Conservation (phyloP, 2,329 filamentous ascomycete species). For the Atkinsonella hypoxylon region DNA sequence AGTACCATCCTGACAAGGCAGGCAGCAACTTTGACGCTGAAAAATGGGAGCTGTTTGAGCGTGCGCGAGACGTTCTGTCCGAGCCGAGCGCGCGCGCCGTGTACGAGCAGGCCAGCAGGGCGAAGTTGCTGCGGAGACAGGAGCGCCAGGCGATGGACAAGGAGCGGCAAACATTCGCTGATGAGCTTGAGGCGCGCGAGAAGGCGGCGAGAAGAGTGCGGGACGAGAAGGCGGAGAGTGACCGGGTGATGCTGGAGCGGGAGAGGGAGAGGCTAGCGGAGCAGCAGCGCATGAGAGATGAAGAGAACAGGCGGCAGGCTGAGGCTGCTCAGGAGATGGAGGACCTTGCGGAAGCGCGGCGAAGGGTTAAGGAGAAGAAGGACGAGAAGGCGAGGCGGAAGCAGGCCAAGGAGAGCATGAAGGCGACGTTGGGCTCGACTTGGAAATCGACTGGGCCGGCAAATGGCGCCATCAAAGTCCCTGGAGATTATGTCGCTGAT, state of each 20-base stretch:
- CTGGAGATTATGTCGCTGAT: conserved; percentile 22
- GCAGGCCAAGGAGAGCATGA: conserved; percentile 24
- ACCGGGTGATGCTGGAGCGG: conserved; percentile 23
- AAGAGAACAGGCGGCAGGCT: conserved; percentile 23
- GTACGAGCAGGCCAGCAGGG: conserved; percentile 68
- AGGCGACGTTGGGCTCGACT: conserved; percentile 11
- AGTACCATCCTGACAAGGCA: conserved; percentile 89
- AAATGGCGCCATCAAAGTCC: conserved; percentile 24
- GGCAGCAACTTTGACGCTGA: conserved; percentile 61
- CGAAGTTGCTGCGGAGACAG: conserved; percentile 54
- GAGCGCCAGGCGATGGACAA: conserved; percentile 64
- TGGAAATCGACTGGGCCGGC: conserved; percentile 15
- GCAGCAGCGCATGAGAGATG: conserved; percentile 24
- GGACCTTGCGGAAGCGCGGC: conserved; percentile 24
- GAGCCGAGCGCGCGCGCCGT: conserved; percentile 57
- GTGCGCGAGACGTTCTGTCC: conserved; percentile 73
- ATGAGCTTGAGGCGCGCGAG: conserved; percentile 75
- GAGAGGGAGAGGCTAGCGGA: conserved; percentile 26
- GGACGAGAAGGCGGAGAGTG: conserved; percentile 30
- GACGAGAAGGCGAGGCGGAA: conserved; percentile 27
- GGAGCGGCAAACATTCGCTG: conserved; percentile 63
- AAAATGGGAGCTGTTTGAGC: conserved; percentile 76
- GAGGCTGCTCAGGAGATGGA: conserved; percentile 27
- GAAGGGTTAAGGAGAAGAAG: conserved; percentile 27
- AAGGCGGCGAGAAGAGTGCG: conserved; percentile 49